Base-by-base conservation (phyloP, 2,329 filamentous ascomycete genomes). In the Xylaria sp. region DNA sequence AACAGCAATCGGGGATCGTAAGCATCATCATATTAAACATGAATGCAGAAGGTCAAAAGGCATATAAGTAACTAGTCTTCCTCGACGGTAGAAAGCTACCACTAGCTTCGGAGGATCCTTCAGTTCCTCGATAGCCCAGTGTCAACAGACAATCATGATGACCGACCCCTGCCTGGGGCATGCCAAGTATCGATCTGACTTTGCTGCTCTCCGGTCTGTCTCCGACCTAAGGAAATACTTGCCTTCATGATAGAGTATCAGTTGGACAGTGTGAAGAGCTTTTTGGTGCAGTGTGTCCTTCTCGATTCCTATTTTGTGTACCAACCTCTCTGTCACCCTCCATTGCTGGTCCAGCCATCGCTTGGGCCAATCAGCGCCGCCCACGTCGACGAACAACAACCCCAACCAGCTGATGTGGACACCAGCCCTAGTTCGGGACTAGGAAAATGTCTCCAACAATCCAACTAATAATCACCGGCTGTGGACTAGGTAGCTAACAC, bases 331-430 rank as follows among this genome's bases (percentile, higher is more conserved):
- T 70, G 73, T 73, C 70, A 74, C 73, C 74, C 72, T 75, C 70
- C 68, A 72, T 72, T 66, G 70, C 66, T 65, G 66, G 63, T 60
- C 73, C 70, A 71, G 69, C 71, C 58, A 70, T 68, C 65, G 63
- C 61, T 62, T 60, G 63, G 66, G 64, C 77, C 77, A 78, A 78
- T 78, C 76, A 78, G 64, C 50, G 60, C 25, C 61, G 71, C 75
- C 76, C 77, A 78, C 77, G 77, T 78, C 74, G 73, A 76, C 76
- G 71, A 72, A 65, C 70, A 73, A 73, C 70, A 74, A 39, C 36
- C 72, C 68, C 69, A 63, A 69, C 69, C 70, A 72, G 70, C 66
- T 74, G 71, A 74, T 72, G 74, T 71, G 72, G 72, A 72, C 67
- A 68, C 59, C 63, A 69, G 58, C 66, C 66, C 60, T 72, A 72